Evolutionary conservation across 129 eudicot species (phyloP), one percentile per base, ranked within the genome.

Genomic region (Helianthus annuus): DNA sequence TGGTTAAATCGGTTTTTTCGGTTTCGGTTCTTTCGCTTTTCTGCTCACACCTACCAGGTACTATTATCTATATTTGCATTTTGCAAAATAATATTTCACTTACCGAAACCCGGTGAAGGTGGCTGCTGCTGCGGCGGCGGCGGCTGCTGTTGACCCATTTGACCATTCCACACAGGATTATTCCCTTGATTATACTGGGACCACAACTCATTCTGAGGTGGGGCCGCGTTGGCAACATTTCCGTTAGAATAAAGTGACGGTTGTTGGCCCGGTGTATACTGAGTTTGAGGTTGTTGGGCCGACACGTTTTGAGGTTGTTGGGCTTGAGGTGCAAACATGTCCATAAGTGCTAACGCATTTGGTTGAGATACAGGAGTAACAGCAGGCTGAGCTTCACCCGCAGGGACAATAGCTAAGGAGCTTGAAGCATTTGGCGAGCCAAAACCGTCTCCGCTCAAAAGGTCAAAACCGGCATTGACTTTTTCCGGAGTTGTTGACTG

Each of bases 361-460:
- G 81, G 87, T 53, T 84, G 79, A 60, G 88, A 74, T 8, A 80
- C 82, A 38, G 91, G 85, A 72, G 87, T 81, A 13, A 77, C 72
- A 1, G 80, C 72, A 1, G 97, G 85, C 78, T 87, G 96, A 67
- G 84, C 62, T 80, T 66, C 89, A 58, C 90, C 85, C 32, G 81
- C 86, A 3, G 92, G 92, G 54, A 94, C 96, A 67, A 94, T 75
- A 16, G 98, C 98, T 32, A 86, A 80, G 8, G 85, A 59, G 48
- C 80, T 82, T 56, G 72, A 83, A 57, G 85, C 85, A 8, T 82
- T 75, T 22, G 88, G 95, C 24, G 95, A 75, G 81, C 74, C 76
- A 49, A 89, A 81, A 75, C 84, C 89, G n/a, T 87, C 96, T 64
- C 98, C 98, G 38, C 97, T 87, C 80, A 94, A 76, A 66, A 94